Percentiles rank a stretch among this genome's conserved stretches.
phyloP scores from a whole-genome alignment of 345 rosid species.

The Leavenworthia alabamica region DNA sequence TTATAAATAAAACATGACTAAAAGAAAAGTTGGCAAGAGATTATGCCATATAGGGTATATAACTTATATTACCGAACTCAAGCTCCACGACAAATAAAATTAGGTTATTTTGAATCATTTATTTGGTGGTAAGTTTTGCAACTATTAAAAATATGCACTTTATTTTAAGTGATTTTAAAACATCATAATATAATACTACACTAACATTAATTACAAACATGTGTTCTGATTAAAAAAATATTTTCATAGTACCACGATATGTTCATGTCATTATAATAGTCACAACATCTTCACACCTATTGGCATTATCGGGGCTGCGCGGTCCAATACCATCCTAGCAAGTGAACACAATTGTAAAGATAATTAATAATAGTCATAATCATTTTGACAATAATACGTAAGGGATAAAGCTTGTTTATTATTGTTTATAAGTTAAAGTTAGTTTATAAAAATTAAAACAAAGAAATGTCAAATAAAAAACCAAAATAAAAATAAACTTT shows the following conservation, averaged over 20 bases:
- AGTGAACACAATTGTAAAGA: not conserved
- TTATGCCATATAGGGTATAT: not conserved
- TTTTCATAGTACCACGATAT: not conserved
- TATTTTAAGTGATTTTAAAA: not conserved
- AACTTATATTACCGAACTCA: slow-evolving; percentile 1
- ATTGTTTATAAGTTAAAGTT: not conserved
- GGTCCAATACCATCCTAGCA: slow-evolving; percentile 14
- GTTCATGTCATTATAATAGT: not conserved
- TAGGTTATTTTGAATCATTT: slow-evolving; percentile 7
- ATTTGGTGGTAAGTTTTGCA: not conserved
- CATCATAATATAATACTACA: not conserved
- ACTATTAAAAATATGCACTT: not conserved
- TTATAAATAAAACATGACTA: too few relatives aligned
- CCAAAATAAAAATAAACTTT: not conserved
- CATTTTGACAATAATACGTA: not conserved
- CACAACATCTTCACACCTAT: not conserved
- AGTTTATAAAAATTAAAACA: not conserved
- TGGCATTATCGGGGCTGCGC: slow-evolving; percentile 3
- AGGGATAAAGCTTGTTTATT: not conserved
- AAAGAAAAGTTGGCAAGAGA: not conserved
- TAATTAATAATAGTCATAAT: slow-evolving; percentile 1
- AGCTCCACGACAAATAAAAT: not conserved
- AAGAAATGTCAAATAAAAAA: not conserved
- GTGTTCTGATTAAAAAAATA: not conserved
- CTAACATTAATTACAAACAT: not conserved